These are phyloP conservation scores for Fusarium anguioides DNA, from an alignment of 2,329 filamentous ascomycete genomes.

Conservation along the genomic window DNA sequence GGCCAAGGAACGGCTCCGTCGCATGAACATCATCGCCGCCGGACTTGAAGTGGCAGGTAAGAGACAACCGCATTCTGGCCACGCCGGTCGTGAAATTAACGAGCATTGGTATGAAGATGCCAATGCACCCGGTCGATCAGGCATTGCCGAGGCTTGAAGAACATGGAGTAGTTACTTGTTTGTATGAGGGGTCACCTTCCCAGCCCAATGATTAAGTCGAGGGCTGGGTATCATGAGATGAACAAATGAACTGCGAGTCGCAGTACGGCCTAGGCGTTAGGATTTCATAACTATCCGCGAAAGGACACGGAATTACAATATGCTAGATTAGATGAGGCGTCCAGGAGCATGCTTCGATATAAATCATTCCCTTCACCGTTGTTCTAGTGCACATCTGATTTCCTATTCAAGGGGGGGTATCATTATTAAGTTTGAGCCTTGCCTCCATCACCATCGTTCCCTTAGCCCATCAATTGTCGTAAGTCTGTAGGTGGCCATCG, in stretches of 20 bases:
- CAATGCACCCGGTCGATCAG: slow-evolving; percentile 8
- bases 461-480: slow-evolving; percentile 87
- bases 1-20: slow-evolving; percentile 79
- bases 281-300: slow-evolving; percentile 37
- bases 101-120: slow-evolving; percentile 52
- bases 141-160: slow-evolving; percentile 24
- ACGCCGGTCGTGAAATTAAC: slow-evolving; percentile 34
- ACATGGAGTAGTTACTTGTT: neutral
- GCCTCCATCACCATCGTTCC: neutral
- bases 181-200: too few species aligned
- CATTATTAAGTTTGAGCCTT: slow-evolving; percentile 25
- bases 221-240: neutral
- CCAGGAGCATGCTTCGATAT: slow-evolving; percentile 24
- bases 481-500: slow-evolving; percentile 95
- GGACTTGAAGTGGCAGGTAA: slow-evolving; percentile 72
- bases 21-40: slow-evolving; percentile 79
- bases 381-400: neutral
- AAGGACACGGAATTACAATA: slow-evolving; percentile 21
- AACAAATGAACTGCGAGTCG: slow-evolving; percentile 24
- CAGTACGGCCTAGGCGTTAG: slow-evolving; percentile 40
- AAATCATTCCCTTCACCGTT: neutral
- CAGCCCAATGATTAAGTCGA: neutral
- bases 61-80: slow-evolving; percentile 36
- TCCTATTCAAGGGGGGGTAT: slow-evolving; percentile 36
- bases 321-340: slow-evolving; percentile 35